Evolutionary conservation across 164 flowering plant species (phyloP), one percentile per base, ranked within the genome.

Genomic region (Vitis cinerea): DNA sequence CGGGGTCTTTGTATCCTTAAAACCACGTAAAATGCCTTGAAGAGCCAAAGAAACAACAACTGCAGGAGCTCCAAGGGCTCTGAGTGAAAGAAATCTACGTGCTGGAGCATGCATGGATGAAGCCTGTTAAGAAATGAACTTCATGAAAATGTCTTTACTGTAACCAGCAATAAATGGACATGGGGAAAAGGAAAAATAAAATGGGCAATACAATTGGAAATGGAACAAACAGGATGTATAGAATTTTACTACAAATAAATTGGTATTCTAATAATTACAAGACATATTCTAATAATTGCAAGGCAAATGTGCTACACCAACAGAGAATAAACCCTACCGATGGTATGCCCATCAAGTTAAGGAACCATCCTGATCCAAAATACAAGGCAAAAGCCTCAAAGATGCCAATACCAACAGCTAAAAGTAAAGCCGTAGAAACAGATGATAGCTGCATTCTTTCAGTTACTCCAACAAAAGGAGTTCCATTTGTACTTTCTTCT

Each of bases 61-160:
- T 50, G 98, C 98, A 68, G 98, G 98, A 75, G 98, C 90, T 76
- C 97, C 98, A 69, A 94, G 73, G 19, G 97, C 91, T 78, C 97
- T 84, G 14, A 93, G 80, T 23, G 84, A 66, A 69, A 96, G 93
- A 85, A 96, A 89, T 44, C 59, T 72, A 69, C 87, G 78, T 58
- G 99, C 92, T 61, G 88, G 87, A 75, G 59, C 63, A 16, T 82
- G 87, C 97, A 91, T 91, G 30, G 94, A 68, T 56, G 97, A 91
- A 71, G 73, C 88, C 99, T 95, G 88, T 71, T 60, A 54, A 77
- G 31, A 70, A 72, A 73, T 65, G 3, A 15, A 49, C 12, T 50
- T 52, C 17, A 59, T 3, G 61, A 7, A 12, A 55, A 7, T 37
- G 51, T 54, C 19, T 14, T 37, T 2, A 37, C 44, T 37, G 44